These are phyloP conservation scores for Plectranthus barbatus DNA, from an alignment of 257 asterid genomes.

Conservation along the genomic window DNA sequence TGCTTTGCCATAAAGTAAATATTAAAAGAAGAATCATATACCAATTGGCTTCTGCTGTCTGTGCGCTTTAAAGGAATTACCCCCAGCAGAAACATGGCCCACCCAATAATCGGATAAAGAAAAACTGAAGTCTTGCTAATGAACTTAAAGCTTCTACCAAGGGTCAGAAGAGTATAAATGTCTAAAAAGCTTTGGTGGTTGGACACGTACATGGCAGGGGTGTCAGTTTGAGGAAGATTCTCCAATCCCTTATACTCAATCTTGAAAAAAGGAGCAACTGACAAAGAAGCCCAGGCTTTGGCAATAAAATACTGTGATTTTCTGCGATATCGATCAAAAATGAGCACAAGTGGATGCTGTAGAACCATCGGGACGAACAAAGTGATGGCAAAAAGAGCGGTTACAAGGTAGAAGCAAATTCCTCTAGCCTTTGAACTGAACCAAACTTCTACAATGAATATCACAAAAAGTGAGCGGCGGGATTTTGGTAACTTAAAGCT, in stretches of 20 bases:
- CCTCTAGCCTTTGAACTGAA: slow-evolving; percentile 64
- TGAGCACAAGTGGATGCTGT: slow-evolving; percentile 79
- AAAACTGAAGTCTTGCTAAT: slow-evolving; percentile 93
- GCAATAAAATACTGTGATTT: slow-evolving; percentile 71
- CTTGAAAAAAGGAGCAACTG: slow-evolving; percentile 66
- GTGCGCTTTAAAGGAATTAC: slow-evolving; percentile 87
- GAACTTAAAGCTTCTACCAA: slow-evolving; percentile 87
- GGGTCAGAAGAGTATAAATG: slow-evolving; percentile 81
- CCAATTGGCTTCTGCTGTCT: slow-evolving; percentile 95
- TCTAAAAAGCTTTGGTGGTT: slow-evolving; percentile 97
- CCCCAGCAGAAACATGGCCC: slow-evolving; percentile 96
- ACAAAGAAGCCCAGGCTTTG: slow-evolving; percentile 61
- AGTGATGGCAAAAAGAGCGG: slow-evolving; percentile 58
- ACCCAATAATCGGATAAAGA: slow-evolving; percentile 83
- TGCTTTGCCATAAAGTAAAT: background rate
- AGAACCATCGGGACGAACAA: slow-evolving; percentile 65
- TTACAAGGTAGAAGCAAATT: slow-evolving; percentile 58
- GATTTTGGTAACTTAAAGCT: background rate
- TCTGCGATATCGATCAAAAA: slow-evolving; percentile 73
- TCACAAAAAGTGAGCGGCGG: slow-evolving; percentile 5
- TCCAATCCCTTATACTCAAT: slow-evolving; percentile 75
- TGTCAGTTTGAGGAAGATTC: slow-evolving; percentile 63
- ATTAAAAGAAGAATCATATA: slow-evolving; percentile 21
- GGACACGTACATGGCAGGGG: slow-evolving; percentile 89
- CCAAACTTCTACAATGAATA: slow-evolving; percentile 45